Evolutionary conservation across 164 flowering plant species (phyloP), one percentile per base, ranked within the genome.

Genomic region (Chimonanthus praecox): DNA sequence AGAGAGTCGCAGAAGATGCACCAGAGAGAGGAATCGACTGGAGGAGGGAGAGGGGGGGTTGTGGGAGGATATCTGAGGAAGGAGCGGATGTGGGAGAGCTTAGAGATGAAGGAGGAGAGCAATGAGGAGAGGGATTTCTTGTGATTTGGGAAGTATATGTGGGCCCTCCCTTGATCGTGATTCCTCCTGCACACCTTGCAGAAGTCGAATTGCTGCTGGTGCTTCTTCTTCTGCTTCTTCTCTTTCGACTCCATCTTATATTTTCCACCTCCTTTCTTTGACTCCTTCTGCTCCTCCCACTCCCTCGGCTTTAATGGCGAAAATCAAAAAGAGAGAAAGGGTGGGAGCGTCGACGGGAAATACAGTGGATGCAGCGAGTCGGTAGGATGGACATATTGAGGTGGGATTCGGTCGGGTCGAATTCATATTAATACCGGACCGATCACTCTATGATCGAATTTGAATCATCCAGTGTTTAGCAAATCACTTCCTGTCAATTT

Each of bases 171-270:
- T 74, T 88, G 84, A 76, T 88, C 77, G 78, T 92, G 97, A 68
- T 90, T 91, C 18, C 86, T 82, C 16, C 80, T 87, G 76, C 98
- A 94, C 9, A 90, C 94, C 74, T 87, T 82, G 84, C 98, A 94
- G 80, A 87, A 91, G 71, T 89, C 98, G 80, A 82, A 90, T n/a
- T 83, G 83, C 7, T 63, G 44, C 69, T 71, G 66, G 49, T 69
- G 78, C 73, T 77, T 74, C 72, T 79, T 70, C 73, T 76, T 54
- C 75, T 77, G 70, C 78, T 62, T 67, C 74, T 66, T 74, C 18
- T 50, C 67, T 13, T 54, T 54, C 33, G 33, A 33, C 60, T 54
- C n/a, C 60, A 54, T 54, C 16, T 54, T 54, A n/a, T 3, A 54
- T 47, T 67, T 71, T 65, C 67, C 58, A 68, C 50, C 67, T 80